phyloP scores from a whole-genome alignment of 345 rosid genomes.

The Capsella bursapastoris region DNA sequence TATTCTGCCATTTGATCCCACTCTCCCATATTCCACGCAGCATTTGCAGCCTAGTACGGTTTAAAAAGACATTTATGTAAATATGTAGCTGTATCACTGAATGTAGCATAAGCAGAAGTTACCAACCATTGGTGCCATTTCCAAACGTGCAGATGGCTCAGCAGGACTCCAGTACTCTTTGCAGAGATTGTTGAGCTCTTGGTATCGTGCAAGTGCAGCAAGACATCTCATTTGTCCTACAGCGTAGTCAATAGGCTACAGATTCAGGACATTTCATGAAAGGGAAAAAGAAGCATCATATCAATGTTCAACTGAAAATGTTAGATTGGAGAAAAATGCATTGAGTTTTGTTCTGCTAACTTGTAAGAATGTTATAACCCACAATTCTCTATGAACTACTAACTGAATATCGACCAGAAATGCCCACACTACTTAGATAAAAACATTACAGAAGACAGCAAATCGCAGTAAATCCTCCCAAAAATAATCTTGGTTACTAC shows the following conservation, averaged over 20 bases:
- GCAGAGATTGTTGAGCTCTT: conserved; percentile 93
- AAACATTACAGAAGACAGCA: neutral
- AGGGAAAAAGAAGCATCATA: conserved; percentile 29
- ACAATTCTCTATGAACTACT: conserved; percentile 14
- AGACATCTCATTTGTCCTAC: conserved; percentile 97
- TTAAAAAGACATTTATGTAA: conserved; percentile 34
- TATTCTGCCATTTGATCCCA: conserved; percentile 99
- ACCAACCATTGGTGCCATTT: conserved; percentile 99
- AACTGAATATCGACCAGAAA: conserved; percentile 23
- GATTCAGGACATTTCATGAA: conserved; percentile 29
- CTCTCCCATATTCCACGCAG: conserved; percentile 99
- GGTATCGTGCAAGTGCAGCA: conserved; percentile 98
- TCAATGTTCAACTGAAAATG: conserved; percentile 29
- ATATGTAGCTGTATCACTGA: conserved; percentile 16
- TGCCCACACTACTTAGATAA: conserved; percentile 16
- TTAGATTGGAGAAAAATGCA: conserved; percentile 31
- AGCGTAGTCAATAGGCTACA: conserved; percentile 35
- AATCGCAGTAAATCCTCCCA: conserved; percentile 4
- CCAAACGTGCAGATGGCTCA: conserved; percentile 92
- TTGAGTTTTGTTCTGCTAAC: conserved; percentile 11
- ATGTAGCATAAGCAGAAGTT: conserved; percentile 38
- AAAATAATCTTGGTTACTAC: conserved; percentile 26
- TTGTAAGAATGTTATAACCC: conserved; percentile 22
- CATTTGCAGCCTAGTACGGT: conserved; percentile 75
- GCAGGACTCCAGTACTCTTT: conserved; percentile 99